Evolutionary conservation across 768 basidiomycete species (phyloP).

Genomic region (Mycena metata): DNA sequence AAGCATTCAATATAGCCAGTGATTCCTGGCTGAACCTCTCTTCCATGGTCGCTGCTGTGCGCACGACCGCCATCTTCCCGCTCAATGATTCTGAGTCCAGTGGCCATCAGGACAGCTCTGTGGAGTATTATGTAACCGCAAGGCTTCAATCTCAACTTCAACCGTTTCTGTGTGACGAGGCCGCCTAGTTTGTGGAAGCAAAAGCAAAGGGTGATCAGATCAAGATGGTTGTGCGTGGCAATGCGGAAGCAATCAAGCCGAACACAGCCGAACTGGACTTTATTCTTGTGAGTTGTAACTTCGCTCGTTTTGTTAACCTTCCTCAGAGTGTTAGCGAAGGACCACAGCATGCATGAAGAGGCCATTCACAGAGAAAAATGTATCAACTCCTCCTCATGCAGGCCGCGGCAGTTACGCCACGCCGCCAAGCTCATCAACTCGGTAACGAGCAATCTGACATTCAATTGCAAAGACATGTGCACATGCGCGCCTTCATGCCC

Average conservation of each 20-base stretch:
- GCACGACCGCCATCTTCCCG: slow-evolving; percentile 25
- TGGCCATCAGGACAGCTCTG: not conserved
- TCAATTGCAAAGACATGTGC: too few species aligned
- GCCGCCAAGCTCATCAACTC: too few species aligned
- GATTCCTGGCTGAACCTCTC: slow-evolving; percentile 20
- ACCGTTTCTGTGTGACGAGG: not conserved
- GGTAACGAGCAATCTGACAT: too few species aligned
- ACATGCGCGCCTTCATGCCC: too few species aligned
- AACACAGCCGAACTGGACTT: too few species aligned
- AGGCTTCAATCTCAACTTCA: not conserved
- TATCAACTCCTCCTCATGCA: too few species aligned
- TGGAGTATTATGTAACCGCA: not conserved
- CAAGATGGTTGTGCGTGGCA: not conserved
- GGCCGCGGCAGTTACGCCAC: too few species aligned
- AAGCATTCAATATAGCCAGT: slow-evolving; percentile 8
- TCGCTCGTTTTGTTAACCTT: too few species aligned
- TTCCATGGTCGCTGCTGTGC: slow-evolving; percentile 27
- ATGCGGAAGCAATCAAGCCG: not conserved
- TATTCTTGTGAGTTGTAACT: too few species aligned
- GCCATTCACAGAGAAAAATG: too few species aligned
- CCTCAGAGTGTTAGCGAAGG: too few species aligned
- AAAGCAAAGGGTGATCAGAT: slow-evolving; percentile 10
- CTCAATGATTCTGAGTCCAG: slow-evolving; percentile 24
- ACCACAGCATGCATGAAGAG: too few species aligned
- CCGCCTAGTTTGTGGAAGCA: not conserved